phyloP scores from a whole-genome alignment of 805 yeast species.

The Hanseniaspora hatyaiensis region DNA sequence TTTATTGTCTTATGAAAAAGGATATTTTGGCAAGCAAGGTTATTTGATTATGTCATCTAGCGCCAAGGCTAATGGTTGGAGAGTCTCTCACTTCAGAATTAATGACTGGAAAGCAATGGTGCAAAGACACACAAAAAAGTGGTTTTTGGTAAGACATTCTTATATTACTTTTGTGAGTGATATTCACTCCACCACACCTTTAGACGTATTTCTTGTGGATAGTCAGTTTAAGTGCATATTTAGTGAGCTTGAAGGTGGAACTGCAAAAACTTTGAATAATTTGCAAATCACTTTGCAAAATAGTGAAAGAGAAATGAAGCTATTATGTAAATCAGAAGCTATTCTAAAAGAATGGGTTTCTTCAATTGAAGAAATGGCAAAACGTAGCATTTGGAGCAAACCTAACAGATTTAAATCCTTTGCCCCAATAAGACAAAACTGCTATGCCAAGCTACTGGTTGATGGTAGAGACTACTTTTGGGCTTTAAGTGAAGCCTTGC shows the following conservation, averaged over 20 bases:
- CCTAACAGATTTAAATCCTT: constrained; percentile 72
- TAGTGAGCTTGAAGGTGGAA: constrained; percentile 3
- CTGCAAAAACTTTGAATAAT: constrained; percentile 34
- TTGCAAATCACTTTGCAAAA: constrained; percentile 52
- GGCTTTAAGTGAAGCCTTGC: constrained; percentile 87
- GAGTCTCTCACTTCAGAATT: constrained; percentile 76
- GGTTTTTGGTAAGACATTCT: constrained; percentile 80
- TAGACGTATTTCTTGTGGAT: constrained; percentile 89
- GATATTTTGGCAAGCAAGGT: constrained; percentile 83
- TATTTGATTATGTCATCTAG: constrained; percentile 65
- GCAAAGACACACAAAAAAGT: constrained; percentile 77
- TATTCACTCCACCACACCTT: constrained; percentile 72
- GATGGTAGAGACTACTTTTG: constrained; percentile 94
- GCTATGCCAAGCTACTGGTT: constrained; percentile 92
- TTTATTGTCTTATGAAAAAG: constrained; percentile 66
- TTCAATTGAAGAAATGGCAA: constrained; percentile 58
- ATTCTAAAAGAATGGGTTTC: constrained; percentile 64
- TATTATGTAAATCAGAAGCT: constrained; percentile 54
- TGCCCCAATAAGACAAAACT: constrained; percentile 80
- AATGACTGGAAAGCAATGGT: constrained; percentile 79
- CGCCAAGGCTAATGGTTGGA: constrained; percentile 88
- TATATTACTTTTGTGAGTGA: constrained; percentile 78
- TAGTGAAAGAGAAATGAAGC: constrained; percentile 63
- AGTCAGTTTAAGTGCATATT: constrained; percentile 38
- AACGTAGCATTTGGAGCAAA: constrained; percentile 59